Conservation (phyloP, 306 rosid species). For the barrel medic (Medicago truncatula) region MtrunA17r5.0-ANR NC_053047.1:13253001-13253500, state of each 20-base stretch:
- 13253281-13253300: constrained; percentile 68
- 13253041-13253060: no score
- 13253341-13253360: constrained; percentile 20
- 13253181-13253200: not conserved
- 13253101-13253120: no score
- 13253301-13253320: not conserved
- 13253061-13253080: no score
- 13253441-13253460: constrained; percentile 27
- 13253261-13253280: constrained; percentile 39
- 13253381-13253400: constrained; percentile 5
- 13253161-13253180: constrained; percentile 2
- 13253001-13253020: no score
- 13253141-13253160: constrained; percentile 35
- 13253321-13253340: not conserved
- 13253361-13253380: not conserved
- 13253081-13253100: no score
- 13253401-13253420: constrained; percentile 7
- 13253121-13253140: constrained; percentile 38
- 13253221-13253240: constrained; percentile 48
- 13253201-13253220: constrained; percentile 45
- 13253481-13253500: not conserved
- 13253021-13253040: no score
- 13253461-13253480: not conserved
- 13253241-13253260: constrained; percentile 27
- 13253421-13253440: constrained; percentile 38